These are phyloP conservation scores for Ophiosphaerella korrae DNA, from an alignment of 2,329 filamentous ascomycete species.

Conservation along the genomic window DNA sequence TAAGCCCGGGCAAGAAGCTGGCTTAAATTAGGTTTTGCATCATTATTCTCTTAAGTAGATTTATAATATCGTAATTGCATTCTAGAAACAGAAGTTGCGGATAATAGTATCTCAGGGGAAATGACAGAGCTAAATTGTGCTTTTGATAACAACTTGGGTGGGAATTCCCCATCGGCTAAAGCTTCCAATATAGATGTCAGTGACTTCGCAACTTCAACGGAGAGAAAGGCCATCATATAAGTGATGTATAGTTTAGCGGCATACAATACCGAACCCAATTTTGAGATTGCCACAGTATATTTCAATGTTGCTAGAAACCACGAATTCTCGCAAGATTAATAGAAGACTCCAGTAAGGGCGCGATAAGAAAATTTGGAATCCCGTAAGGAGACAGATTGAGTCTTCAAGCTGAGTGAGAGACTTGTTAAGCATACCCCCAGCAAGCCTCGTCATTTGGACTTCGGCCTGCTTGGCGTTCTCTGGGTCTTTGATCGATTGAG, in stretches of 20 bases:
- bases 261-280: background rate
- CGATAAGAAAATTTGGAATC: background rate
- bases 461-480: background rate
- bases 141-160: background rate
- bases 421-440: background rate
- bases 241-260: background rate
- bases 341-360: background rate
- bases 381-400: background rate
- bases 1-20: background rate
- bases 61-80: background rate
- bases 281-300: background rate
- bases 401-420: background rate
- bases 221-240: background rate
- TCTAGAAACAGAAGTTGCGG: background rate
- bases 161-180: background rate
- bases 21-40: background rate
- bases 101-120: background rate
- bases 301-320: background rate
- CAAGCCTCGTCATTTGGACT: background rate
- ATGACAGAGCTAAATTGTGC: background rate
- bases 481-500: background rate
- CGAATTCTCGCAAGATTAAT: background rate
- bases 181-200: background rate
- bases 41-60: background rate
- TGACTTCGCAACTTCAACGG: background rate